Evolutionary conservation across 441 rosid genomes (phyloP).

Genomic region (Gossypium aridum): DNA sequence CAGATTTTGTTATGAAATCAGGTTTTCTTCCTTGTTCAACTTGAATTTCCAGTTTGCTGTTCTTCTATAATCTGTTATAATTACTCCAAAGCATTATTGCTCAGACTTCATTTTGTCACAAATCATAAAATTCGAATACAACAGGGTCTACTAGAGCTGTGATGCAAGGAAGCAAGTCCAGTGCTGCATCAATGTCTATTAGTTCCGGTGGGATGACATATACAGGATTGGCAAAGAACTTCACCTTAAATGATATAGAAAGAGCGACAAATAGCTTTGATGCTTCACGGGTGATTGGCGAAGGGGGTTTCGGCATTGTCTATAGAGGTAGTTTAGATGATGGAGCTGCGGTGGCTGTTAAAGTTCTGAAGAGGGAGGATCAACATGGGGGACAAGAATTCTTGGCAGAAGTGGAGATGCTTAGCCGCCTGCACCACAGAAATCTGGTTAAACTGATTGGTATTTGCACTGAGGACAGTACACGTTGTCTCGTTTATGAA

Average conservation of each 20-base stretch:
- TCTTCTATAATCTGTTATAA: not conserved
- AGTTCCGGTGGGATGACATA: conserved; percentile 45
- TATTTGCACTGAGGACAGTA: conserved; percentile 44
- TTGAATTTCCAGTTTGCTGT: not conserved
- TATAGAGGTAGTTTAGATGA: conserved; percentile 54
- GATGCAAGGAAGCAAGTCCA: conserved; percentile 23
- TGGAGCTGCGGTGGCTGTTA: conserved; percentile 59
- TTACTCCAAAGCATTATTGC: not conserved
- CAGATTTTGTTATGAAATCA: not conserved
- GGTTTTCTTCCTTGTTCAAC: not conserved
- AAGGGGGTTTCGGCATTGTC: conserved; percentile 77
- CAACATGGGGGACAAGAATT: conserved; percentile 63
- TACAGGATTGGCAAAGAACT: conserved; percentile 56
- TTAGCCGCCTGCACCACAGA: conserved; percentile 71
- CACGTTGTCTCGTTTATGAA: conserved; percentile 63
- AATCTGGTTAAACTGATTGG: conserved; percentile 65
- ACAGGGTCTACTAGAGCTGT: conserved; percentile 28
- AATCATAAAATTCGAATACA: conserved; percentile 3
- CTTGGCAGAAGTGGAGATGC: conserved; percentile 79
- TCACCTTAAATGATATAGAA: conserved; percentile 42
- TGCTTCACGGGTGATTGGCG: conserved; percentile 44
- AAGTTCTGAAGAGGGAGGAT: conserved; percentile 61
- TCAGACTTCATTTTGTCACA: not conserved
- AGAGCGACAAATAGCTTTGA: conserved; percentile 52
- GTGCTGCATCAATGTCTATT: conserved; percentile 27